Conservation (phyloP, 495 filamentous ascomycete genomes). For the Trichoderma asperelloides region DNA sequence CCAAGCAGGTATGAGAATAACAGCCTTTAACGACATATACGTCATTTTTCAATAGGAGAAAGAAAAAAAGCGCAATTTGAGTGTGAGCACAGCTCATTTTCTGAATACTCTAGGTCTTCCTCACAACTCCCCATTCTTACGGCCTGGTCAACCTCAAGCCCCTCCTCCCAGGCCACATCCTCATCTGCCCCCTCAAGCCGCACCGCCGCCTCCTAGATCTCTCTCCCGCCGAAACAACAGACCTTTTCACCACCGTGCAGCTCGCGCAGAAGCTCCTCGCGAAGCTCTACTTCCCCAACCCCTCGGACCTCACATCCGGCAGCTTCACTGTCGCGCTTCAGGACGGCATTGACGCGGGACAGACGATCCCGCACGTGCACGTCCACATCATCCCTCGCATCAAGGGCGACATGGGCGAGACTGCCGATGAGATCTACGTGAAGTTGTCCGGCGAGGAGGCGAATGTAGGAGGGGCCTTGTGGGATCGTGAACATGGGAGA, state of each 20-base stretch:
- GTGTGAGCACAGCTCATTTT: too few relatives aligned
- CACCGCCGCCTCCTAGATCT: slow-evolving; percentile 72
- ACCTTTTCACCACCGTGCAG: slow-evolving; percentile 79
- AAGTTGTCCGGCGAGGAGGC: slow-evolving; percentile 79
- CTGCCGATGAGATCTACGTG: slow-evolving; percentile 57
- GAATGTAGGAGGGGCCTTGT: slow-evolving; percentile 58
- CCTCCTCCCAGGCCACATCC: slow-evolving; percentile 85
- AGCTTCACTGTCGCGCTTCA: slow-evolving; percentile 89
- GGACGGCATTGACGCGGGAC: slow-evolving; percentile 80
- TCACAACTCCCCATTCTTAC: slow-evolving; percentile 67
- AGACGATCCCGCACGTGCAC: slow-evolving; percentile 86
- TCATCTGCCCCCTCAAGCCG: slow-evolving; percentile 57
- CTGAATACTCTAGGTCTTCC: slow-evolving; percentile 57
- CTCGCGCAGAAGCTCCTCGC: slow-evolving; percentile 71
- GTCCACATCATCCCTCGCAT: slow-evolving; percentile 83
- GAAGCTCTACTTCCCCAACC: slow-evolving; percentile 51
- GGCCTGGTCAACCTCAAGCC: slow-evolving; percentile 92
- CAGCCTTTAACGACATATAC: too few relatives aligned
- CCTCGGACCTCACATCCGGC: slow-evolving; percentile 22
- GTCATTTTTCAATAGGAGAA: too few relatives aligned
- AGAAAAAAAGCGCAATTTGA: too few relatives aligned
- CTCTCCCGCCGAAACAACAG: slow-evolving; percentile 59
- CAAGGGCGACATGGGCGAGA: slow-evolving; percentile 31
- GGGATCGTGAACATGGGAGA: slow-evolving; percentile 28
- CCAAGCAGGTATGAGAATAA: slow-evolving; percentile 49